Conservation (phyloP, 352 stramenopile genomes). For the Labyrinthula sp. region DNA sequence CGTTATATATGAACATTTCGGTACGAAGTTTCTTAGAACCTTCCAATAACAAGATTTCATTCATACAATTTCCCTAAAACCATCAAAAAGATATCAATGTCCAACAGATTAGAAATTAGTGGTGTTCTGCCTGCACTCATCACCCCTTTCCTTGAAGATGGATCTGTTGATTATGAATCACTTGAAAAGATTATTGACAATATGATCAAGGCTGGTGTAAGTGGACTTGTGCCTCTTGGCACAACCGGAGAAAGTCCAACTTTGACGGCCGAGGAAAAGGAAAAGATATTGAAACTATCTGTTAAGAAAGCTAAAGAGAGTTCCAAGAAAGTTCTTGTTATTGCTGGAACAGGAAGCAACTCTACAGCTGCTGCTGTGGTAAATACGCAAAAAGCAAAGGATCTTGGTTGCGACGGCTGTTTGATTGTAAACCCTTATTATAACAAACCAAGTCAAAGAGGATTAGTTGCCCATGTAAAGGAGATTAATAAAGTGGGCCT, state of each 20-base stretch:
- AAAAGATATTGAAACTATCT: constrained; percentile 58
- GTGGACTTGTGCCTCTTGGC: constrained; percentile 51
- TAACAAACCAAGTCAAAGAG: constrained; percentile 76
- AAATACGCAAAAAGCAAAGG: constrained; percentile 52
- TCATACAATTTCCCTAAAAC: too few species aligned
- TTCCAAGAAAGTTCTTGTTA: constrained; percentile 53
- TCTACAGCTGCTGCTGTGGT: constrained; percentile 57
- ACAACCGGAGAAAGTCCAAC: constrained; percentile 69
- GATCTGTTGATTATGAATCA: constrained; percentile 63
- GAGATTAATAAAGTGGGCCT: constrained; percentile 42
- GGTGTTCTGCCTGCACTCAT: constrained; percentile 63
- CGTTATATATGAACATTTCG: too few species aligned
- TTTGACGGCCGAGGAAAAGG: constrained; percentile 65
- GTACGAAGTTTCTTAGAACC: too few species aligned
- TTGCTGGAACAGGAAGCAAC: constrained; percentile 60
- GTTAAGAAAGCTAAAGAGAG: constrained; percentile 46
- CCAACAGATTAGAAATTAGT: constrained; percentile 21
- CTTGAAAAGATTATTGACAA: constrained; percentile 44
- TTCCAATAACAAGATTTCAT: too few species aligned
- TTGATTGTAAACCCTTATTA: constrained; percentile 71
- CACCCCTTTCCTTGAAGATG: constrained; percentile 61
- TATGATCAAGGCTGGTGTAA: constrained; percentile 61
- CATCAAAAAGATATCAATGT: too few species aligned
- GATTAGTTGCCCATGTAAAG: constrained; percentile 69
- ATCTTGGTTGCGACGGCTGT: constrained; percentile 53